phyloP scores from a whole-genome alignment of 2,329 filamentous ascomycete genomes.

The Monilinia fructigena region DNA sequence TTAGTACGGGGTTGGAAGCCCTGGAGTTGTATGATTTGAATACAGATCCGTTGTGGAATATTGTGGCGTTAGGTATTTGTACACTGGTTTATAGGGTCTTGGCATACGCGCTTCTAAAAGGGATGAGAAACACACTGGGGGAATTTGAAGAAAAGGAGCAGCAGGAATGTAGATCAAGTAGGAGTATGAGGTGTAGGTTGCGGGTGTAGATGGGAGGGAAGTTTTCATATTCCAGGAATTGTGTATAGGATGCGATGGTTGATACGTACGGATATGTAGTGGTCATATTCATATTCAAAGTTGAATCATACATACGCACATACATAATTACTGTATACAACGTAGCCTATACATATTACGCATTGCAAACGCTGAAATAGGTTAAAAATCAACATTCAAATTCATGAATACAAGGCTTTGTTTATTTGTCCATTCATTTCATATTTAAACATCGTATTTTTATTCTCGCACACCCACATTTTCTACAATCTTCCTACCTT shows the following conservation, averaged over 20 bases:
- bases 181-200: neutral
- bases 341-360: neutral
- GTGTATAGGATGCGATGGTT: neutral
- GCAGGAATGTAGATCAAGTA: neutral
- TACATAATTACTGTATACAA: neutral
- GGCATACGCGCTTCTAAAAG: conserved; percentile 58
- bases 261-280: neutral
- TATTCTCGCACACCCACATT: too few relatives aligned
- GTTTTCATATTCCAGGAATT: neutral
- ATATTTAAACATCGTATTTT: too few relatives aligned
- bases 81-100: conserved; percentile 65
- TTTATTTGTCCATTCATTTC: too few relatives aligned
- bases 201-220: neutral
- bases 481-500: too few relatives aligned
- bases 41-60: conserved; percentile 57
- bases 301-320: neutral
- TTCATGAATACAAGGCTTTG: neutral
- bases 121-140: conserved; percentile 54
- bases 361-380: neutral
- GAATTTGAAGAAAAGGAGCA: neutral
- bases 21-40: conserved; percentile 66
- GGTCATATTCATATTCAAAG: neutral
- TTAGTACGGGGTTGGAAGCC: conserved; percentile 65
- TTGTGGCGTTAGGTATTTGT: conserved; percentile 62
- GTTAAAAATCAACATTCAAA: neutral